Evolutionary conservation across 2,329 filamentous ascomycete genomes (phyloP), one percentile per base, ranked within the genome.

Genomic region (Alternaria triticimaculans): DNA sequence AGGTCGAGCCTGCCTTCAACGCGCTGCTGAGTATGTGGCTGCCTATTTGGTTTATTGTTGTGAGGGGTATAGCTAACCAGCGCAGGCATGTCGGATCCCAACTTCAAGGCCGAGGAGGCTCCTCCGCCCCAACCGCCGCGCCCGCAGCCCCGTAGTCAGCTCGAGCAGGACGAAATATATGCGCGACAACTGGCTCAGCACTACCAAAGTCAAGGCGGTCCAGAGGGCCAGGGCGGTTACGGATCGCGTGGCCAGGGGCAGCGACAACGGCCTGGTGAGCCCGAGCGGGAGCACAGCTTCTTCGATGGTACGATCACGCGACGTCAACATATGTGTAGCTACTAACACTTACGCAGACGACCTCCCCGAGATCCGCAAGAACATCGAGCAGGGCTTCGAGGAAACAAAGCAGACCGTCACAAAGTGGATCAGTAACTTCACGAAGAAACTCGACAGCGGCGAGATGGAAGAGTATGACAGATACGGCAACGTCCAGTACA

Each of bases 391-490:
- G 82, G 96, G 96, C 5, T 99, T 99, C 82, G 76, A 94, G 59
- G 94, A 99, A 76, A 98, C 96, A 2, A 96, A 98, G 82, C 90
- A 88, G 59, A 96, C 92, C 76, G 92, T 99, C 73, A 98, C 97
- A 82, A 88, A 88, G 54, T 98, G 95, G 94, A 93, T 99, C 73
- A 92, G 88, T 55, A 94, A 89, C 67, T 85, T 99, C 78, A 96
- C 93, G 83, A 98, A 98, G 87, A 93, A 90, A 80, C 88, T 99
- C 33, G 94, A 98, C 21, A 37, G 53, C 74, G 95, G 96, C 53
- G 93, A 96, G 68, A 88, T 91, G 58, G 91, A 94, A 23, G 88
- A 81, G 18, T 78, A 80, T 45, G 80, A 89, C 8, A 87, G 90
- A 58, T 87, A 87, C 44, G 85, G 87, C 18, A 76, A 78, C 57